phyloP scores from a whole-genome alignment of 371 early-diverging fungal species.

The Umbelopsis sp. region DNA sequence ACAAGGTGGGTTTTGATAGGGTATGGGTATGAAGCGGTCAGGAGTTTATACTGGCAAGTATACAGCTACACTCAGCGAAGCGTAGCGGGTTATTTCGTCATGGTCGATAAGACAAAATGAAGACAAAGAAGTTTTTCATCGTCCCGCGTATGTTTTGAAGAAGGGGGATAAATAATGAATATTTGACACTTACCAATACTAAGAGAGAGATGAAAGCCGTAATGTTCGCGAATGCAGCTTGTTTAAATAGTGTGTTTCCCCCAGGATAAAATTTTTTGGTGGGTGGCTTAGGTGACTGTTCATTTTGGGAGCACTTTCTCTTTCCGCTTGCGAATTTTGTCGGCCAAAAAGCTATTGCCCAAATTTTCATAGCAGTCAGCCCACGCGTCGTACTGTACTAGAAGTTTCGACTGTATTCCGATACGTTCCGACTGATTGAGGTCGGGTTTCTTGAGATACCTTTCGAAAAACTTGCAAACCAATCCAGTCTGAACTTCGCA shows the following conservation, averaged over 20 bases:
- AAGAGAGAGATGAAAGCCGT: conserved; percentile 5
- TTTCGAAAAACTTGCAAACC: conserved; percentile 4
- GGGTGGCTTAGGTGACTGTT: conserved; percentile 17
- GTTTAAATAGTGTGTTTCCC: conserved; percentile 1
- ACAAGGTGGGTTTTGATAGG: neutral
- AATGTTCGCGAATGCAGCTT: too few relatives aligned
- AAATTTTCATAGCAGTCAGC: conserved; percentile 19
- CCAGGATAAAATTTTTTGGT: conserved; percentile 12
- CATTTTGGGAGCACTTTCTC: neutral
- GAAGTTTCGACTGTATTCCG: conserved; percentile 11
- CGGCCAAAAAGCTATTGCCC: conserved; percentile 9
- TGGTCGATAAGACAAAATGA: conserved; percentile 42
- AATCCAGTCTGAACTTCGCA: conserved; percentile 7
- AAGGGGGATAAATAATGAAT: neutral
- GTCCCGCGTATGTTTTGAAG: conserved; percentile 18
- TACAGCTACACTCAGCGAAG: conserved; percentile 40
- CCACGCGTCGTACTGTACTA: neutral
- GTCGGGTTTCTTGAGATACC: neutral
- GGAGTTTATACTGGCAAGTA: conserved; percentile 46
- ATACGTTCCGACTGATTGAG: neutral
- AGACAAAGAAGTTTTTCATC: conserved; percentile 37
- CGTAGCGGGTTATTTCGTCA: conserved; percentile 36
- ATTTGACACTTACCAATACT: conserved; percentile 16
- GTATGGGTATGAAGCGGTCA: conserved; percentile 25
- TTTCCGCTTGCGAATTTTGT: conserved; percentile 9